Evolutionary conservation across 2,329 filamentous ascomycete genomes (phyloP).

Genomic region (Claviceps sp.): DNA sequence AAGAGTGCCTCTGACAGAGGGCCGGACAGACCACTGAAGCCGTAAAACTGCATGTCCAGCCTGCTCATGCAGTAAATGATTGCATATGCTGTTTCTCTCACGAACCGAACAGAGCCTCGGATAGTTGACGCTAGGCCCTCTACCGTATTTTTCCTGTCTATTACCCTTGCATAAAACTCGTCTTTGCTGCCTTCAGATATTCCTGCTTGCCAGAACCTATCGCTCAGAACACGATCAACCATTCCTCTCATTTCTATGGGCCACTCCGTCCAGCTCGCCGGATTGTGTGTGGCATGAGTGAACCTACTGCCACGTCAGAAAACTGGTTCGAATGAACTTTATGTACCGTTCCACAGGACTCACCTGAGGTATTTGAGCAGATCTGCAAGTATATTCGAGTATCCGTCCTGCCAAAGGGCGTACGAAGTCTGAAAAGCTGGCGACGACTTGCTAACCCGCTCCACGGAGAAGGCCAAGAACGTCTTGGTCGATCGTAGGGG

Average conservation of each 20-base stretch:
- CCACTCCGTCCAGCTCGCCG: conserved; percentile 67
- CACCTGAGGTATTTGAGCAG: conserved; percentile 71
- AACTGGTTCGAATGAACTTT: neutral
- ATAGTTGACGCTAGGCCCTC: conserved; percentile 93
- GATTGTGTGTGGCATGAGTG: conserved; percentile 83
- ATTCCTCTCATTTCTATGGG: conserved; percentile 63
- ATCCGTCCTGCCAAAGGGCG: conserved; percentile 70
- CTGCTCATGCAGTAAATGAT: conserved; percentile 89
- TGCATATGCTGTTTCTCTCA: conserved; percentile 86
- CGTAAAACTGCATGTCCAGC: conserved; percentile 79
- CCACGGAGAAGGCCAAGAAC: conserved; percentile 82
- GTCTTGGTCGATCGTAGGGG: conserved; percentile 82
- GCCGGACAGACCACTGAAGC: conserved; percentile 68
- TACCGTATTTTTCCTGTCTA: conserved; percentile 75
- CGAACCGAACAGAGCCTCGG: conserved; percentile 73
- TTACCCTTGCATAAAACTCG: conserved; percentile 87
- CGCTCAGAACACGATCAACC: conserved; percentile 73
- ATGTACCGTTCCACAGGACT: neutral
- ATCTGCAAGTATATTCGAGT: conserved; percentile 72
- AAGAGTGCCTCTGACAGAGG: conserved; percentile 78
- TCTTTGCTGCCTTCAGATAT: conserved; percentile 94
- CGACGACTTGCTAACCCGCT: conserved; percentile 66
- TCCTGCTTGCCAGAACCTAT: conserved; percentile 96
- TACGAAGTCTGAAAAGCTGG: conserved; percentile 62
- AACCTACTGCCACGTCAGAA: conserved; percentile 35